Conservation (phyloP, 768 basidiomycete species). For the Inosperma sp. region DNA sequence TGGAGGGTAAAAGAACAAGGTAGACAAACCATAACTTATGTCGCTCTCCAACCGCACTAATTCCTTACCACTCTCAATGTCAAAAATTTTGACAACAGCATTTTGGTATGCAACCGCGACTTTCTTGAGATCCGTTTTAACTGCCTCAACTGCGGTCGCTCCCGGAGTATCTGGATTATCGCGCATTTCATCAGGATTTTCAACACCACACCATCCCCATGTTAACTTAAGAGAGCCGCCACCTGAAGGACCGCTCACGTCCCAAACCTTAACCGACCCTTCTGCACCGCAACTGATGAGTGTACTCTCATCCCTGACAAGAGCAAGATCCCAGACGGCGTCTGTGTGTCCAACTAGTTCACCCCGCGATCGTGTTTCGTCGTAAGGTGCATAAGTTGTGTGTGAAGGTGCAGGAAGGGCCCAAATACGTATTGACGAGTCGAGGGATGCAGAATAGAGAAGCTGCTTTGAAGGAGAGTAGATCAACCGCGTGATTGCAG, state of each 20-base stretch:
- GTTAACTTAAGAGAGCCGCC: slow-evolving; percentile 64
- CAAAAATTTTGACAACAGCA: slow-evolving; percentile 85
- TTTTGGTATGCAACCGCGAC: slow-evolving; percentile 90
- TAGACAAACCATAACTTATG: slow-evolving; percentile 48
- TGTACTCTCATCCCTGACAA: slow-evolving; percentile 76
- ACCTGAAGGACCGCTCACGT: slow-evolving; percentile 64
- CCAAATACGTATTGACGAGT: slow-evolving; percentile 93
- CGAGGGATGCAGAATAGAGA: slow-evolving; percentile 89
- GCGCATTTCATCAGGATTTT: slow-evolving; percentile 41
- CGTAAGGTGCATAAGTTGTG: slow-evolving; percentile 90
- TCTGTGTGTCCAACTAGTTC: slow-evolving; percentile 91
- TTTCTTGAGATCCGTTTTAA: slow-evolving; percentile 78
- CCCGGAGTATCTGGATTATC: slow-evolving; percentile 56
- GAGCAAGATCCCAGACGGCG: slow-evolving; percentile 92
- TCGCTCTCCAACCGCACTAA: slow-evolving; percentile 56
- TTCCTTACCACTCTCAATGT: slow-evolving; percentile 85
- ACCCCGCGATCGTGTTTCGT: slow-evolving; percentile 69
- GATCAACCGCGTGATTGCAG: slow-evolving; percentile 81
- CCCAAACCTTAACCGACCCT: slow-evolving; percentile 92
- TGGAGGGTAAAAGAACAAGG: background rate
- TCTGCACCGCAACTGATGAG: slow-evolving; percentile 91
- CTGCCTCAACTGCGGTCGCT: slow-evolving; percentile 79
- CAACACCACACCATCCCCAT: slow-evolving; percentile 77
- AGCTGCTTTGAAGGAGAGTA: slow-evolving; percentile 71
- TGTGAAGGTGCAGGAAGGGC: slow-evolving; percentile 68